These are phyloP conservation scores for Cucurbita moschata DNA, from an alignment of 306 rosid species.

Conservation along the genomic window DNA sequence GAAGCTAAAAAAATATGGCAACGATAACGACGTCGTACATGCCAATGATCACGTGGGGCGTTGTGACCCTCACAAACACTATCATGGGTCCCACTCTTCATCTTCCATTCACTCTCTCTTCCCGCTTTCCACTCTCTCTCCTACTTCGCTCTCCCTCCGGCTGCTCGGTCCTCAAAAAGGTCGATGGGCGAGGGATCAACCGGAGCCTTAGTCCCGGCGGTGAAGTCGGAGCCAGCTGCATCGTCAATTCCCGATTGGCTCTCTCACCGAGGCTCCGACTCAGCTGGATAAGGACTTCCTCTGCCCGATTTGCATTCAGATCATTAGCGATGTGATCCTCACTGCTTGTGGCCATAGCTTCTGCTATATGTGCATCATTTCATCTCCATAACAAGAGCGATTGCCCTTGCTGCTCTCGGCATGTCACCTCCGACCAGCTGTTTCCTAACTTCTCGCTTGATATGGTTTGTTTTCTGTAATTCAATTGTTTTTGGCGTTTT, in stretches of 20 bases:
- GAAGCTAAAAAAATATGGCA: background rate
- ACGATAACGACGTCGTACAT: background rate
- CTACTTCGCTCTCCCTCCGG: background rate
- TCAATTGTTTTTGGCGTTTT: background rate
- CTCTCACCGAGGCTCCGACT: constrained; percentile 8
- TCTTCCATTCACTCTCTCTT: background rate
- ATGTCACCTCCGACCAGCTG: constrained; percentile 58
- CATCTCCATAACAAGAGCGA: constrained; percentile 90
- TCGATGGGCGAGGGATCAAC: constrained; percentile 25
- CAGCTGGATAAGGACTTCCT: constrained; percentile 72
- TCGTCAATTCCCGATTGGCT: constrained; percentile 6
- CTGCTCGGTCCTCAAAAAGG: background rate
- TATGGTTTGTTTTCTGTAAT: constrained; percentile 32
- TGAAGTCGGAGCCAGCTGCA: constrained; percentile 7
- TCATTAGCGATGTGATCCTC: constrained; percentile 72
- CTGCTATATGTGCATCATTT: constrained; percentile 86
- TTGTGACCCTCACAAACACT: constrained; percentile 12
- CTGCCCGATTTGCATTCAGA: constrained; percentile 98
- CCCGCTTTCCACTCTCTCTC: background rate
- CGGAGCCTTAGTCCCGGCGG: constrained; percentile 32
- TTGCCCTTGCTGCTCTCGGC: constrained; percentile 86
- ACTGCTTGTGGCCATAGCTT: constrained; percentile 90
- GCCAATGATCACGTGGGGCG: constrained; percentile 4
- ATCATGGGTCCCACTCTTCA: constrained; percentile 2
- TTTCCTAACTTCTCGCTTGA: constrained; percentile 78